Evolutionary conservation across 2,329 filamentous ascomycete genomes (phyloP).

Genomic region (Cladobotryum protrusum): DNA sequence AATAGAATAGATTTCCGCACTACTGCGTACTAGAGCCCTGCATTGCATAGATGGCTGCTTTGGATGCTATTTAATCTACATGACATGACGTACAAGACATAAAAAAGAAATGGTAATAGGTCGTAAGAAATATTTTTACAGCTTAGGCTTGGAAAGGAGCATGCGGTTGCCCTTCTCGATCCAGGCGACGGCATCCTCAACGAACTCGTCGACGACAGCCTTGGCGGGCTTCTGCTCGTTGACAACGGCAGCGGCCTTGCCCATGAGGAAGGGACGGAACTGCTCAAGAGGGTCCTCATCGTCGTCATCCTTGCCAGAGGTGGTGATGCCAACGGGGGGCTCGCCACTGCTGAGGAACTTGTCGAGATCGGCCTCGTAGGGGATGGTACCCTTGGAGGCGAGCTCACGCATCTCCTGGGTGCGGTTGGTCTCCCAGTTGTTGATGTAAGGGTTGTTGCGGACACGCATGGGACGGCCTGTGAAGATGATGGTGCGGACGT

Average conservation of each 20-base stretch:
- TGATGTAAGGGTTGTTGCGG: conserved; percentile 86
- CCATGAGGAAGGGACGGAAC: conserved; percentile 89
- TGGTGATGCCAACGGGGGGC: conserved; percentile 56
- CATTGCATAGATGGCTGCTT: not conserved
- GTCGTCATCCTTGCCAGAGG: conserved; percentile 59
- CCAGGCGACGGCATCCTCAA: conserved; percentile 68
- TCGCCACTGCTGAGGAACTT: conserved; percentile 58
- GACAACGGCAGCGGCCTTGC: conserved; percentile 88
- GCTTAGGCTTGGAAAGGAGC: conserved; percentile 50
- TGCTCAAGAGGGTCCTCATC: conserved; percentile 87
- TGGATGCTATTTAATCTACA: conserved; percentile 18
- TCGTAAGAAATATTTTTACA: conserved; percentile 42
- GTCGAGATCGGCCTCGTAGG: conserved; percentile 92
- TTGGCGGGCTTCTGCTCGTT: conserved; percentile 90
- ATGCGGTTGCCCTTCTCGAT: conserved; percentile 63
- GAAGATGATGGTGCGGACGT: conserved; percentile 96
- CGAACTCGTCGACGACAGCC: conserved; percentile 90
- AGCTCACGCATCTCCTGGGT: conserved; percentile 86
- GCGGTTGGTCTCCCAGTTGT: conserved; percentile 94
- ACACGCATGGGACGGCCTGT: conserved; percentile 93
- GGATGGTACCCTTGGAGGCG: conserved; percentile 80
- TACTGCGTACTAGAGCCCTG: too few species aligned
- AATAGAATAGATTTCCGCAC: too few species aligned
- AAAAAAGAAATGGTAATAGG: not conserved
- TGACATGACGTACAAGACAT: conserved; percentile 4